A percentile compares a stretch with the other conserved stretches of the same genome.
Evolutionary conservation across 225 moss, liverwort and hornwort genomes (phyloP).

Genomic region (Pseudisothecium myosuroides): DNA sequence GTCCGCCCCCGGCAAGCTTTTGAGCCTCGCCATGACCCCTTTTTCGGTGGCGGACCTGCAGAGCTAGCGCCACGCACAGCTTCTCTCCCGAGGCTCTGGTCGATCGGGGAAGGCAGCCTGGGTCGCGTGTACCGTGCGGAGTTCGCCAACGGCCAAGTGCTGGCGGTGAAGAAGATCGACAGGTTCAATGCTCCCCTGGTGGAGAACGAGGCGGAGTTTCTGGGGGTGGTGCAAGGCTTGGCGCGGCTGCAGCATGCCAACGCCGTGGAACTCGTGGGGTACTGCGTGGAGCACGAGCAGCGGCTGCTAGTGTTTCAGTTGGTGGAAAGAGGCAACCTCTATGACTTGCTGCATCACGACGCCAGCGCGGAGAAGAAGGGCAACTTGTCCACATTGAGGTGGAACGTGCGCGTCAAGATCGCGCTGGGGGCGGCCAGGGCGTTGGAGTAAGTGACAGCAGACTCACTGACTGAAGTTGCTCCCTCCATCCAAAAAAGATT

Average conservation of each 20-base stretch:
- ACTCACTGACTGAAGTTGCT: neutral
- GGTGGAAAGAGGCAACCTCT: slow-evolving; percentile 38
- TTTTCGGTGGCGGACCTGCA: slow-evolving; percentile 71
- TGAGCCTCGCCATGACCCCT: slow-evolving; percentile 8
- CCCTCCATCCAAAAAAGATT: neutral
- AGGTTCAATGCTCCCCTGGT: slow-evolving; percentile 20
- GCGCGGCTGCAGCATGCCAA: slow-evolving; percentile 51
- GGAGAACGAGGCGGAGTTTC: slow-evolving; percentile 48
- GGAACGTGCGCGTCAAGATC: slow-evolving; percentile 65
- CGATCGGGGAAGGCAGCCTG: slow-evolving; percentile 53
- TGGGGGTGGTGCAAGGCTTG: slow-evolving; percentile 31
- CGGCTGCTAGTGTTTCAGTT: slow-evolving; percentile 52
- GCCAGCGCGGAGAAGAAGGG: neutral
- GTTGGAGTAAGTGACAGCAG: slow-evolving; percentile 24
- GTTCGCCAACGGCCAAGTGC: slow-evolving; percentile 48
- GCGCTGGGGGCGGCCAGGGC: slow-evolving; percentile 64
- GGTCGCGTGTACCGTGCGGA: slow-evolving; percentile 58
- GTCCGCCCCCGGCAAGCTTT: neutral
- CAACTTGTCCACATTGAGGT: slow-evolving; percentile 14
- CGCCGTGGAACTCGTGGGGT: slow-evolving; percentile 60
- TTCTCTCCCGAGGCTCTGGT: slow-evolving; percentile 50
- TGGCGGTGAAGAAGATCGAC: slow-evolving; percentile 60
- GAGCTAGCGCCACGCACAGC: slow-evolving; percentile 50
- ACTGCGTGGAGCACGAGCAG: slow-evolving; percentile 65
- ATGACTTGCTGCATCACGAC: slow-evolving; percentile 38